phyloP scores from a whole-genome alignment of 2,329 filamentous ascomycete species.

The Aspergillus novoparasiticus region DNA sequence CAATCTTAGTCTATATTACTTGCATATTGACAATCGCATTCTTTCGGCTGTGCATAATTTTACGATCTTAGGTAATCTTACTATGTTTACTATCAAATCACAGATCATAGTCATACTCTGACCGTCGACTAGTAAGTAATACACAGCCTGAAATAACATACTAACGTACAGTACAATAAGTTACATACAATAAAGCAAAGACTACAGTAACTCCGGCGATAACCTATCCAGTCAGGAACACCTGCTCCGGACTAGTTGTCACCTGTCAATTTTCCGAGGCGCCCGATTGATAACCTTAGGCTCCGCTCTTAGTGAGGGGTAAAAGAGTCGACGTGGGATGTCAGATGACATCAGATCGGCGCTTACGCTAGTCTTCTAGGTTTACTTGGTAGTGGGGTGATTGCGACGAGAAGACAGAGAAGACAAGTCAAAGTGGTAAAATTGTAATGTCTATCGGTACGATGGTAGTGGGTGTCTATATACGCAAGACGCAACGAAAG shows the following conservation, averaged over 20 bases:
- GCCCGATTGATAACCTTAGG: neutral
- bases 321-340: neutral
- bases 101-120: neutral
- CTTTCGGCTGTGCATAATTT: neutral
- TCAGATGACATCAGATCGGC: neutral
- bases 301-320: neutral
- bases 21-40: neutral
- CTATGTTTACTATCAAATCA: neutral
- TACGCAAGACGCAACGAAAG: constrained; percentile 19
- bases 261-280: neutral
- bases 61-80: neutral
- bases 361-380: neutral
- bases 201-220: neutral
- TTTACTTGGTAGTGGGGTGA: neutral
- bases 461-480: constrained; percentile 23
- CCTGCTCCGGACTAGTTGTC: neutral
- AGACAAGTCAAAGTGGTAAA: neutral
- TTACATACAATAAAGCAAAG: neutral
- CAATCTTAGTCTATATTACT: neutral
- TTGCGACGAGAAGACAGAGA: neutral
- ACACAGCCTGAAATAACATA: neutral
- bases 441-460: constrained; percentile 16
- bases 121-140: neutral
- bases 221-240: neutral
- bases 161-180: no score